These are phyloP conservation scores for Capronia americana DNA, from an alignment of 2,329 filamentous ascomycete species.

Conservation along the genomic window DNA sequence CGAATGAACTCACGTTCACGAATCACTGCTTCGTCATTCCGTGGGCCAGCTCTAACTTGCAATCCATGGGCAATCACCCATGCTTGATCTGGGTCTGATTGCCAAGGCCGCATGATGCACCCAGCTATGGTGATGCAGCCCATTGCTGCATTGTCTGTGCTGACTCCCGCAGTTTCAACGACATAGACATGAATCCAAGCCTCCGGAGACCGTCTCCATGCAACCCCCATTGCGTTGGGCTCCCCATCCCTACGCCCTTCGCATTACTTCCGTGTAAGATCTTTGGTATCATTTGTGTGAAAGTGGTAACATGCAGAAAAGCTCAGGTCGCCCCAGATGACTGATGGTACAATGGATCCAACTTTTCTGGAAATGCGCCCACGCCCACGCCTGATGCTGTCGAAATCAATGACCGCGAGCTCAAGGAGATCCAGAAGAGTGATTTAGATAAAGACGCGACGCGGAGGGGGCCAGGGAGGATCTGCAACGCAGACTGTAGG, in stretches of 20 bases:
- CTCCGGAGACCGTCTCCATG: not conserved
- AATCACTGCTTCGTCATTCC: not conserved
- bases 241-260: not conserved
- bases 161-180: not conserved
- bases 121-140: not conserved
- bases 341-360: slow-evolving; percentile 26
- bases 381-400: not conserved
- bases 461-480: not conserved
- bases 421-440: slow-evolving; percentile 14
- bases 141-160: not conserved
- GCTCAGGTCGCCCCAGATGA: slow-evolving; percentile 6
- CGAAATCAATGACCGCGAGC: not conserved
- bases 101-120: not conserved
- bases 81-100: not conserved
- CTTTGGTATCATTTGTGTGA: not conserved
- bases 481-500: not conserved
- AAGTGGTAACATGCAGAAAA: slow-evolving; percentile 6
- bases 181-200: not conserved
- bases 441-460: not conserved
- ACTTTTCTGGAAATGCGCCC: not conserved
- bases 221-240: not conserved
- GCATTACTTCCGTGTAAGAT: not conserved
- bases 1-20: not conserved
- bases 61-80: not conserved
- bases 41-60: not conserved